Evolutionary conservation across 73 alveolate genomes (phyloP).

Genomic region (Tetrahymena malaccensis): DNA sequence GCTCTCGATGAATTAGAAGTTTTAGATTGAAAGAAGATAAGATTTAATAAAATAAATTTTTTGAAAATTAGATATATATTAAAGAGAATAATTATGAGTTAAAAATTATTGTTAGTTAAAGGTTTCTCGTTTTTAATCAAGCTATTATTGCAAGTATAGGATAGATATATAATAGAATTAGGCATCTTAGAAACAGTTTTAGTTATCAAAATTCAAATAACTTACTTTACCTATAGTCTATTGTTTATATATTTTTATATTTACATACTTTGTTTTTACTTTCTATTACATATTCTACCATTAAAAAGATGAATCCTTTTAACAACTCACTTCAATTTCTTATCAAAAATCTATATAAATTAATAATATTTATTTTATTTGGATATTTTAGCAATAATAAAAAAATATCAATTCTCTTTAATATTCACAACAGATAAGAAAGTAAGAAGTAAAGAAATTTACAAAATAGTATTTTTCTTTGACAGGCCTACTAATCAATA

Average conservation of each 20-base stretch:
- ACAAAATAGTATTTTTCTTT: no score
- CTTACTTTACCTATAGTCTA: background rate
- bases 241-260: background rate
- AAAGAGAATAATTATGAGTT: background rate
- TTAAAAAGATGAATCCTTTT: background rate
- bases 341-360: background rate
- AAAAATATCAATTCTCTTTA: no score
- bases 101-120: background rate
- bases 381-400: no score
- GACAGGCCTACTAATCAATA: no score
- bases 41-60: background rate
- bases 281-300: background rate
- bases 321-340: background rate
- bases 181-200: background rate
- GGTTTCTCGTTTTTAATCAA: background rate
- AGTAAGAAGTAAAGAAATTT: no score
- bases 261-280: background rate
- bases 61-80: background rate
- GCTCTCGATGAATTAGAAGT: slow-evolving; percentile 32
- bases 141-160: background rate
- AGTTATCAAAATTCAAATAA: background rate
- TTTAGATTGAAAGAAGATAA: slow-evolving; percentile 10
- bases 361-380: no score
- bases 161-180: background rate
- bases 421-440: no score